phyloP scores from a whole-genome alignment of 169 alveolate genomes.

The Hepatocystis sp. region DNA sequence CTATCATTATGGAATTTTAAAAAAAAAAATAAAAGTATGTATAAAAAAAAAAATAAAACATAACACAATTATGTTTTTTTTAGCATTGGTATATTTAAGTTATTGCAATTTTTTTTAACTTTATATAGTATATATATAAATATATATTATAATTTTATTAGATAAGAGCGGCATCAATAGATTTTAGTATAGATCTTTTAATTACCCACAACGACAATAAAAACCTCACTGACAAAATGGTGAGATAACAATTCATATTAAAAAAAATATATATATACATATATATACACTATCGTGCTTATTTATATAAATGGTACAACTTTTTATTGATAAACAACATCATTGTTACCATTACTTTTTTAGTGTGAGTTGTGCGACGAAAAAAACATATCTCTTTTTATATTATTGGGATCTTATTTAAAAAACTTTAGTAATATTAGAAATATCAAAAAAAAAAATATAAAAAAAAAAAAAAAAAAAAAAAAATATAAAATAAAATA shows the following conservation, averaged over 20 bases:
- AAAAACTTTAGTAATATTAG: slow-evolving; percentile 36
- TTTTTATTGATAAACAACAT: neutral
- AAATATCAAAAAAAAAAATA: slow-evolving; percentile 27
- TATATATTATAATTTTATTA: slow-evolving; percentile 5
- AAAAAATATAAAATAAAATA: neutral
- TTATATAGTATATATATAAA: neutral
- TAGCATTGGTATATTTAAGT: neutral
- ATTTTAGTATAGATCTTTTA: slow-evolving; percentile 64
- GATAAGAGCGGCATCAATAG: slow-evolving; percentile 73
- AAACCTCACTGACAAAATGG: slow-evolving; percentile 36
- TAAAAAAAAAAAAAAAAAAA: slow-evolving; percentile 12
- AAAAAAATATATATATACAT: neutral
- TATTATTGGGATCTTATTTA: slow-evolving; percentile 66
- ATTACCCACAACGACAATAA: slow-evolving; percentile 34
- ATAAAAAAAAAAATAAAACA: slow-evolving; percentile 4
- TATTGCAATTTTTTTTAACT: neutral
- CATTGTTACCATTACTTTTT: slow-evolving; percentile 1
- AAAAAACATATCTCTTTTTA: slow-evolving; percentile 41
- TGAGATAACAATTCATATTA: slow-evolving; percentile 5
- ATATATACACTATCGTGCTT: neutral
- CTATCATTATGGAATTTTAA: slow-evolving; percentile 46
- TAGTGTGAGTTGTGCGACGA: slow-evolving; percentile 58
- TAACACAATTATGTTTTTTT: neutral
- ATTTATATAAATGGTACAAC: neutral
- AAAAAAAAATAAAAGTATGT: slow-evolving; percentile 56